Percentiles rank a stretch among this genome's conserved stretches.
These are phyloP conservation scores for Microglena sp. DNA, from an alignment of 139 green algal genomes.

Conservation along the genomic window DNA sequence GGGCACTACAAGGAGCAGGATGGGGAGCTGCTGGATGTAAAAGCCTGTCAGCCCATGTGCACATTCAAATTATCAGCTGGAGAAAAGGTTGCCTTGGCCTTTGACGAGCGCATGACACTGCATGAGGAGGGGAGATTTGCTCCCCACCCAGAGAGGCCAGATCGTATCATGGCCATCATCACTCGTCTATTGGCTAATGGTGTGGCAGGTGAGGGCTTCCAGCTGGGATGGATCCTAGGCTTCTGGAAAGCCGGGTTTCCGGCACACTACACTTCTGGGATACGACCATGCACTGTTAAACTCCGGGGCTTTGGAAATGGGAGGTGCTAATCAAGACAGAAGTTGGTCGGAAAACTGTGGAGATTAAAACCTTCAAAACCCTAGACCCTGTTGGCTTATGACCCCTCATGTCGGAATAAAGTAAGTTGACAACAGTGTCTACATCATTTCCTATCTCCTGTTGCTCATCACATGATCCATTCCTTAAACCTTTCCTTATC, in stretches of 20 bases:
- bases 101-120: slow-evolving; percentile 44
- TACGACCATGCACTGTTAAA: neutral
- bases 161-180: slow-evolving; percentile 61
- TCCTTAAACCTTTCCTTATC: neutral
- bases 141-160: slow-evolving; percentile 47
- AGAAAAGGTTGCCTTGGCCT: slow-evolving; percentile 23
- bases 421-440: no score
- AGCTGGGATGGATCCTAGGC: no score
- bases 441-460: neutral
- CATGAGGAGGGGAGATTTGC: slow-evolving; percentile 16
- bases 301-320: slow-evolving; percentile 5
- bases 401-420: no score
- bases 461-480: neutral
- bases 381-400: no score
- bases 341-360: slow-evolving; percentile 5
- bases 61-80: neutral
- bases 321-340: no score
- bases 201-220: slow-evolving; percentile 21
- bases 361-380: no score
- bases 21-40: neutral
- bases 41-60: neutral
- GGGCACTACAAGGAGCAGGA: slow-evolving; percentile 13
- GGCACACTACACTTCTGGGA: neutral
- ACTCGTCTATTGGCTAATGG: slow-evolving; percentile 38
- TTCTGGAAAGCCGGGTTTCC: no score